These are phyloP conservation scores for Cordyceps tenuipes DNA, from an alignment of 2,329 filamentous ascomycete genomes.

Conservation along the genomic window DNA sequence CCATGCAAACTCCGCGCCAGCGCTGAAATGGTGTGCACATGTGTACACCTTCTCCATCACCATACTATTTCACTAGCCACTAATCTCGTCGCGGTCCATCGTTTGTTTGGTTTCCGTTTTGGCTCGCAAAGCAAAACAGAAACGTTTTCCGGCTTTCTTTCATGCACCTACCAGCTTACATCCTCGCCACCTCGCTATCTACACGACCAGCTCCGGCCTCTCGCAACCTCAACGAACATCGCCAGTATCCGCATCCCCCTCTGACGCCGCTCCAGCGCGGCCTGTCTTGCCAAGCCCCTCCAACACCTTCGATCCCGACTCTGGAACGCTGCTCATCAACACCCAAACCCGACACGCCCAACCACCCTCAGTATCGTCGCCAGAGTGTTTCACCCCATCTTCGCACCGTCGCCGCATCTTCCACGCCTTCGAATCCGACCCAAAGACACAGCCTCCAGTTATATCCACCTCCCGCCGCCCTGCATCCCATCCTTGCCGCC, in stretches of 20 bases:
- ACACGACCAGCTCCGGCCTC: neutral
- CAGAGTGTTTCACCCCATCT: neutral
- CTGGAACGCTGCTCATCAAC: slow-evolving; percentile 1
- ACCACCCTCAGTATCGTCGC: neutral
- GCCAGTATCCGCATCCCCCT: neutral
- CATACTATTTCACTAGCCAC: neutral
- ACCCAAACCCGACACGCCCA: neutral
- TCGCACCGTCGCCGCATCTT: neutral
- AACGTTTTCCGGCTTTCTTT: neutral
- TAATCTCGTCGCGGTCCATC: neutral
- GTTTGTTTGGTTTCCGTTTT: neutral
- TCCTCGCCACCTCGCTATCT: slow-evolving; percentile 3
- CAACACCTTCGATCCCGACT: neutral
- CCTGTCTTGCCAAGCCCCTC: slow-evolving; percentile 1
- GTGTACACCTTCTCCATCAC: slow-evolving; percentile 2
- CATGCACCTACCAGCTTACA: slow-evolving; percentile 10
- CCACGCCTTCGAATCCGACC: neutral
- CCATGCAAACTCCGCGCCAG: neutral
- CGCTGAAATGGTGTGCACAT: slow-evolving; percentile 4
- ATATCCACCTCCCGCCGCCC: neutral
- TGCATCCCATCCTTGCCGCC: neutral
- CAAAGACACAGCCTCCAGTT: slow-evolving; percentile 1
- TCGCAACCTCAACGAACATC: slow-evolving; percentile 1
- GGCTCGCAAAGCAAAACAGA: neutral
- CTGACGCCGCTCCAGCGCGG: neutral